Evolutionary conservation across 495 filamentous ascomycete species (phyloP), one percentile per base, ranked within the genome.

Genomic region (Penicilliopsis zonata): DNA sequence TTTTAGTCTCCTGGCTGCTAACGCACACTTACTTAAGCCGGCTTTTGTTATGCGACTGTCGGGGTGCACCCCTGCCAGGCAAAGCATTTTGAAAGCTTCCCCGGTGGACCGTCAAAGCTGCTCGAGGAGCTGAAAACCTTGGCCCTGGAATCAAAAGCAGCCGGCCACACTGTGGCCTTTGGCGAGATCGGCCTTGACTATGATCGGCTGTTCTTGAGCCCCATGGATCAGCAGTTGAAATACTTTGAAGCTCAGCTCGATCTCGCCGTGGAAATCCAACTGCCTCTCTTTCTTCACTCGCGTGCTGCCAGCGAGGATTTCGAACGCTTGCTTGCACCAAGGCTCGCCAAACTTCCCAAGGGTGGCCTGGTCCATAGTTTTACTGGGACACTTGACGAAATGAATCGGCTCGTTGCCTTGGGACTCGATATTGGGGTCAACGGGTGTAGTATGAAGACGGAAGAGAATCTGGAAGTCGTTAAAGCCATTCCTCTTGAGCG

Each of bases 121-220:
- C 65, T 88, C 16, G 31, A 65, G 2, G 67, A 76, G 31, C 67
- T 95, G 8, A 56, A 63, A 21, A 49, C 55, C 5, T 61, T 94
- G 16, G 73, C 69, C 6, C 41, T 50, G 4, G 50, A 53, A 19
- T 61, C 57, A 5, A 65, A 53, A 43, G 44, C 52, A 28, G 46
- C 54, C 17, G 73, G 67, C 27, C 66, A 67, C 17, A 65, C 67
- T 13, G 78, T 83, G 9, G 92, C 90, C 13, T 93, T 95, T 49
- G 90, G 90, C 25, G 90, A 98, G 50, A 85, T 98, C 35, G 90
- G 90, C 6, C 74, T 98, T 1, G 90, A 98, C 57, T 98, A 96
- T 49, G 90, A 98, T 55, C 72, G 90, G 2, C 59, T 98, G 9
- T 78, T 80, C 44, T 75, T 86, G 44, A 81, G 74, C 44, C 65